Percentiles rank a stretch among this genome's conserved stretches.
phyloP scores from a whole-genome alignment of 495 filamentous ascomycete genomes.

The Immersiella caudata region DNA sequence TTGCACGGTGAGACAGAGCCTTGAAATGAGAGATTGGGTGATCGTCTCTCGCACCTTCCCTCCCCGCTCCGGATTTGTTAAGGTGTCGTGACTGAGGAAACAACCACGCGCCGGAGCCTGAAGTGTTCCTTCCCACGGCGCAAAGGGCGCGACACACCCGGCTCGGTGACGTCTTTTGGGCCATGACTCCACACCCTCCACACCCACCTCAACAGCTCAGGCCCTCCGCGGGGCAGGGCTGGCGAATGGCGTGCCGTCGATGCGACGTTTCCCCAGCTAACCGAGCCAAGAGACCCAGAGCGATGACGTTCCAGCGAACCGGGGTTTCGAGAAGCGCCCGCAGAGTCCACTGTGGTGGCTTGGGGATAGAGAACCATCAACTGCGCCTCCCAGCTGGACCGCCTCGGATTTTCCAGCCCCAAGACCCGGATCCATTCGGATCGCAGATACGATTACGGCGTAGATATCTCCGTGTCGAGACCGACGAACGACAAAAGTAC shows the following conservation, averaged over 20 bases:
- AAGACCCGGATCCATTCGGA: background rate
- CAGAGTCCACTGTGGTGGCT: constrained; percentile 3
- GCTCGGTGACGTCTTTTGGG: constrained; percentile 6
- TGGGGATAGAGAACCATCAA: too few species aligned
- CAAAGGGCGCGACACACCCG: background rate
- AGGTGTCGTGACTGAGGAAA: background rate
- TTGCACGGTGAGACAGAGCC: background rate
- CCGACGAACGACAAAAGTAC: background rate
- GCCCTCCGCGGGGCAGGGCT: constrained; percentile 11
- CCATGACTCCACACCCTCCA: background rate
- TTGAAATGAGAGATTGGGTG: background rate
- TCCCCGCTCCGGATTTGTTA: background rate
- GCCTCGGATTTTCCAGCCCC: background rate
- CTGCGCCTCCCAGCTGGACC: constrained; percentile 3
- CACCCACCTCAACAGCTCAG: background rate
- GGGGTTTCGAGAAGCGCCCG: constrained; percentile 11
- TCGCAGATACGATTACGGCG: too few species aligned
- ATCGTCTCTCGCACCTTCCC: background rate
- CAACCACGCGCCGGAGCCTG: background rate
- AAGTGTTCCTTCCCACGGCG: background rate
- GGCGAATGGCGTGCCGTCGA: background rate
- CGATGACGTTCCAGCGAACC: constrained; percentile 10
- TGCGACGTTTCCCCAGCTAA: background rate
- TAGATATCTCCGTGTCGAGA: too few species aligned
- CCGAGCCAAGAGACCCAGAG: background rate